These are phyloP conservation scores for Nakaseomyces sp. DNA, from an alignment of 1,139 yeast genomes.

Conservation along the genomic window DNA sequence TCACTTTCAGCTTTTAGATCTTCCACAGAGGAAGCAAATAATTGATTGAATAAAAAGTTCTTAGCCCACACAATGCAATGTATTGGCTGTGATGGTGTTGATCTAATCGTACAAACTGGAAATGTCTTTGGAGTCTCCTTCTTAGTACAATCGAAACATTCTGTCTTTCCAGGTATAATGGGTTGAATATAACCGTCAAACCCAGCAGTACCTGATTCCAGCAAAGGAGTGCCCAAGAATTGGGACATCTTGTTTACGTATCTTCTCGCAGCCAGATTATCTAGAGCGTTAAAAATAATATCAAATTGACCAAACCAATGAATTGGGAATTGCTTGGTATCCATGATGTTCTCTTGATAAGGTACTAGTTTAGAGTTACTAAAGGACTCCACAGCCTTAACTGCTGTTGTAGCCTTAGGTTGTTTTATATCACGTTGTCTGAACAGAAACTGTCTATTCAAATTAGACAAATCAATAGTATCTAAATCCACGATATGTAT, in stretches of 20 bases:
- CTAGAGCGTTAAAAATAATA: constrained; percentile 82
- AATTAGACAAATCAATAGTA: constrained; percentile 82
- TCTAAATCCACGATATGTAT: constrained; percentile 90
- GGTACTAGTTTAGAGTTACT: constrained; percentile 65
- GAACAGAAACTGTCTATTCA: constrained; percentile 88
- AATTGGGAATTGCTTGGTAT: constrained; percentile 58
- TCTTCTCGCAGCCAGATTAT: constrained; percentile 84
- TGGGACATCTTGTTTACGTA: constrained; percentile 81
- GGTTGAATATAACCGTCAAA: constrained; percentile 91
- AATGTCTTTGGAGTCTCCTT: constrained; percentile 83
- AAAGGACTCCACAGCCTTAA: constrained; percentile 69
- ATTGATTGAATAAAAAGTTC: constrained; percentile 71
- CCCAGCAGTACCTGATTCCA: constrained; percentile 96
- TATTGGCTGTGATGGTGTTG: constrained; percentile 92
- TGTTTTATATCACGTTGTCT: constrained; percentile 79
- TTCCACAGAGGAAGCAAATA: constrained; percentile 45
- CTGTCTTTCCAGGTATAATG: constrained; percentile 70
- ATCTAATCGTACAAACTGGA: constrained; percentile 94
- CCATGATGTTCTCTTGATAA: constrained; percentile 85
- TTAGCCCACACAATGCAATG: constrained; percentile 99
- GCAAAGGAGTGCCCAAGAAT: constrained; percentile 61
- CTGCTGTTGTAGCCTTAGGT: constrained; percentile 77
- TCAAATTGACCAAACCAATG: constrained; percentile 77
- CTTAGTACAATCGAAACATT: constrained; percentile 87
- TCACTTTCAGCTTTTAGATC: constrained; percentile 36